Evolutionary conservation across 2,329 filamentous ascomycete species (phyloP), one percentile per base, ranked within the genome.

Genomic region (Teratosphaeriaceae sp.): DNA sequence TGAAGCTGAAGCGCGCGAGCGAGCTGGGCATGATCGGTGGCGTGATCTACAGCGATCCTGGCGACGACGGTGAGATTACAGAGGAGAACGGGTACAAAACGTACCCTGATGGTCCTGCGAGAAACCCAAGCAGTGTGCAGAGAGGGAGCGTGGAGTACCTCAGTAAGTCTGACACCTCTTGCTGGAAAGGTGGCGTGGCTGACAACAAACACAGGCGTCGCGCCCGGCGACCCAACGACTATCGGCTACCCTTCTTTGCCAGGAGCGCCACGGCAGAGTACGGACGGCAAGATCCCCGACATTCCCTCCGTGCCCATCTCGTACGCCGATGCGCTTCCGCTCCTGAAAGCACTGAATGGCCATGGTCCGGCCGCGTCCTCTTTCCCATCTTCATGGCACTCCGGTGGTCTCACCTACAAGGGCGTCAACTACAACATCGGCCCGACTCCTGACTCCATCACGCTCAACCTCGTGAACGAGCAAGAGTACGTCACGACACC

Each of bases 221-320:
- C 72, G 35, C 78, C 79, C 16, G 80, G 79, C 42, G 80, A 97
- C 58, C 90, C 90, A 38, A 94, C 92, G 0, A 97, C 92, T 0
- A 88, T 88, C 15, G 92, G 92, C 9, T 96, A 95, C 59, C 85
- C 90, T 6, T 95, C 88, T 0, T 90, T 90, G 63, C 90, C 89
- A 4, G 90, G 84, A n/a, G 85, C 74, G 19, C 85, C 87, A 27
- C 82, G 90, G 19, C 73, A 80, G 45, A 79, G 87, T 6, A 79
- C 82, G 0, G 73, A 87, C 16, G 71, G 76, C 21, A 75, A 77
- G 5, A 92, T 84, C 23, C 86, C 92, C 0, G 80, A 78, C 2
- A 97, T 97, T 42, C 90, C 92, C 0, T 97, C 90, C 1, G 69
- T 96, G 1, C 90, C 90, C 3, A 85, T 97, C 40, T 96, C 90